Conservation (phyloP, 306 rosid genomes). For the Ceratonia siliqua region DNA sequence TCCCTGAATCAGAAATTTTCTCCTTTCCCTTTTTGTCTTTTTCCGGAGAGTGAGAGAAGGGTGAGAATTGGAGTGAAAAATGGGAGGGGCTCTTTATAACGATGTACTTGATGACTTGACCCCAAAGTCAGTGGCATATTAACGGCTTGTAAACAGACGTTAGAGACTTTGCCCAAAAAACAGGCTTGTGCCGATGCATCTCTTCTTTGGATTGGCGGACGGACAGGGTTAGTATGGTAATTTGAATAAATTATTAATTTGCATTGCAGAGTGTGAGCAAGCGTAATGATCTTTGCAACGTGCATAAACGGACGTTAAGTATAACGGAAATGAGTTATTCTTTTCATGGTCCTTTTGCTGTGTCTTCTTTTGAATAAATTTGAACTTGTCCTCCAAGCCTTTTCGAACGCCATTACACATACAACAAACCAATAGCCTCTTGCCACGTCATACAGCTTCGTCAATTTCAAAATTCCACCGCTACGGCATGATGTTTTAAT, state of each 20-base stretch:
- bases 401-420: background rate
- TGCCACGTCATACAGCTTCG: background rate
- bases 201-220: no score
- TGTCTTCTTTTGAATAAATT: background rate
- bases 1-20: slow-evolving; percentile 20
- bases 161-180: background rate
- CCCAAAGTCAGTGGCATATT: background rate
- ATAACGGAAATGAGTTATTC: background rate
- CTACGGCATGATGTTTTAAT: no score
- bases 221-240: background rate
- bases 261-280: no score
- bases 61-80: background rate
- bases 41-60: background rate
- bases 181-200: no score
- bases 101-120: background rate
- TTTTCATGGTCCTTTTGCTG: background rate
- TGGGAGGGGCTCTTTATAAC: background rate
- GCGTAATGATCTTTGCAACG: no score
- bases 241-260: background rate
- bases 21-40: background rate
- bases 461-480: no score
- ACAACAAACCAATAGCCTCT: background rate
- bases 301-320: slow-evolving; percentile 15
- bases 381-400: background rate
- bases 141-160: slow-evolving; percentile 13